A percentile compares a stretch with the other conserved stretches of the same genome.
These are phyloP conservation scores for Fusarium nygamai DNA, from an alignment of 2,329 filamentous ascomycete species.

Conservation along the genomic window DNA sequence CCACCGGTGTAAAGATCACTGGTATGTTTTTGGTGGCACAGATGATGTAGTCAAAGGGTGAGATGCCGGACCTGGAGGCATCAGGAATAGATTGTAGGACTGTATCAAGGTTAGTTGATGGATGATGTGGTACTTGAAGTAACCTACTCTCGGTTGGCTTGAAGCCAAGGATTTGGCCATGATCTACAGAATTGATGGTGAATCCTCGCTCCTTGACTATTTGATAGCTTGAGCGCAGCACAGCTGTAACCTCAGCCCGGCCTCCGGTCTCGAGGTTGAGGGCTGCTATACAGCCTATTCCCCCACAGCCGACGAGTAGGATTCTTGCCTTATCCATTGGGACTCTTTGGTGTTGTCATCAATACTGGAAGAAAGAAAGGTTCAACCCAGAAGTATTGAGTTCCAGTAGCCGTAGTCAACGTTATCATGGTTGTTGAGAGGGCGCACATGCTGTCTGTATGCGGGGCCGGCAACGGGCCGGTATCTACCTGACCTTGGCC, in stretches of 20 bases:
- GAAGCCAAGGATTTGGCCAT: conserved; percentile 32
- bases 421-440: conserved; percentile 17
- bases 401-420: neutral
- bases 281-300: conserved; percentile 39
- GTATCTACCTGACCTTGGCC: neutral
- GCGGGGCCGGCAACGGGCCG: conserved; percentile 18
- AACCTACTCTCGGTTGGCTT: conserved; percentile 35
- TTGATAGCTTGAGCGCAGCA: conserved; percentile 40
- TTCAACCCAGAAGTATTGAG: neutral
- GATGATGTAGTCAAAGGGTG: conserved; percentile 39
- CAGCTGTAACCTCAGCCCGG: conserved; percentile 36
- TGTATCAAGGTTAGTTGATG: conserved; percentile 10
- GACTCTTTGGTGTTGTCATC: neutral
- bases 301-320: conserved; percentile 38
- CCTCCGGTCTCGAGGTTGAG: conserved; percentile 38
- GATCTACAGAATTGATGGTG: conserved; percentile 39
- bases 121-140: neutral
- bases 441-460: conserved; percentile 4
- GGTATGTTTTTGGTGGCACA: conserved; percentile 41
- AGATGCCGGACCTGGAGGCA: conserved; percentile 16
- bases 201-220: conserved; percentile 37
- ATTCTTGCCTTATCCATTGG: conserved; percentile 31
- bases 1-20: conserved; percentile 26
- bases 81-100: conserved; percentile 34
- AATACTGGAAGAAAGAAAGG: neutral